Percentiles rank a stretch among this genome's conserved stretches.
Conservation (phyloP, 1,284 basidiomycete genomes). For the Sanghuangporus weigelae region DNA sequence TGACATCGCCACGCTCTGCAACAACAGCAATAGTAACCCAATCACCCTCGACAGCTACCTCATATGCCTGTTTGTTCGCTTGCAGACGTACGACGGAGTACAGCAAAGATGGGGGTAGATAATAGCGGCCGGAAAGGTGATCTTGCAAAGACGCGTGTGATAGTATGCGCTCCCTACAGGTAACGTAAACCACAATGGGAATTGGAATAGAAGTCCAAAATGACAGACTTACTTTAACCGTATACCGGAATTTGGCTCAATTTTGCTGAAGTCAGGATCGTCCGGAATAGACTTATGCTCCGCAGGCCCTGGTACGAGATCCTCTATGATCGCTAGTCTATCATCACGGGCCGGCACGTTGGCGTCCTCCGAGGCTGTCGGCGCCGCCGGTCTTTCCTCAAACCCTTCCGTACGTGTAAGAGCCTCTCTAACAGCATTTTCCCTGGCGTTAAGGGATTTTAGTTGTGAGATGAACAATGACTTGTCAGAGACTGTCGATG, state of each 20-base stretch:
- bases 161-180: conserved; percentile 61
- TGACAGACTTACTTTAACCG: conserved; percentile 62
- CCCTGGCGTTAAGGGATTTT: conserved; percentile 1
- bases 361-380: background rate
- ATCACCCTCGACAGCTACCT: conserved; percentile 87
- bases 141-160: conserved; percentile 76
- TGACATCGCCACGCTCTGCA: conserved; percentile 76
- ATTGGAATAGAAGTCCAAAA: background rate
- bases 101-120: conserved; percentile 80
- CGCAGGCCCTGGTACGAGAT: conserved; percentile 69
- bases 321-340: conserved; percentile 66
- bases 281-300: conserved; percentile 60
- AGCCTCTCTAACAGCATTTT: conserved; percentile 6
- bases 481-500: background rate
- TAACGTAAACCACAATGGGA: conserved; percentile 7
- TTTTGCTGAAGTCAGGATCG: conserved; percentile 66
- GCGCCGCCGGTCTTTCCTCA: conserved; percentile 18
- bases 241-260: conserved; percentile 89
- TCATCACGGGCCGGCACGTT: conserved; percentile 48
- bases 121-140: conserved; percentile 81
- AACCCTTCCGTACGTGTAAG: conserved; percentile 20
- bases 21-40: conserved; percentile 90
- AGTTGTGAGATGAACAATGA: conserved; percentile 17
- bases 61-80: conserved; percentile 77
- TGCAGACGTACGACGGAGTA: conserved; percentile 81